Evolutionary conservation across 2,329 filamentous ascomycete species (phyloP).

Genomic region (Claviceps monticola): DNA sequence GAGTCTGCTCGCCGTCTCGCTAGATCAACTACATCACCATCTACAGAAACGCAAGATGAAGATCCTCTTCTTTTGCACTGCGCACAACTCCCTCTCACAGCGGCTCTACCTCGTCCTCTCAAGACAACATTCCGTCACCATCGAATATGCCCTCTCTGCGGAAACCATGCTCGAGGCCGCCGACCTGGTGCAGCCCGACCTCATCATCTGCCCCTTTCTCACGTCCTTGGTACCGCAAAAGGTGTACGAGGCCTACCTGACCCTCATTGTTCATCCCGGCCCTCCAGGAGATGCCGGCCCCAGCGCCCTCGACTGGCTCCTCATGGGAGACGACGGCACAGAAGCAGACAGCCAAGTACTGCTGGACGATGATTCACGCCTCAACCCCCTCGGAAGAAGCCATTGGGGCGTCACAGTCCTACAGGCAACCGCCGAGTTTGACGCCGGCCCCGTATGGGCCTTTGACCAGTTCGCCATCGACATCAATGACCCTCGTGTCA

Average conservation of each 20-base stretch:
- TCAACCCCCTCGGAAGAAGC: conserved; percentile 18
- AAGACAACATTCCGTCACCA: conserved; percentile 21
- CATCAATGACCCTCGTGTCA: conserved; percentile 24
- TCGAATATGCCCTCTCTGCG: conserved; percentile 24
- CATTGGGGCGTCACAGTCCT: conserved; percentile 28
- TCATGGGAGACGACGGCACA: conserved; percentile 27
- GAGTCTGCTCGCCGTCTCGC: too few relatives aligned
- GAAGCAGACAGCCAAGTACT: conserved; percentile 17
- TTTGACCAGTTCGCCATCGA: conserved; percentile 27
- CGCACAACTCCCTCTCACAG: conserved; percentile 30
- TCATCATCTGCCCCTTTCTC: conserved; percentile 29
- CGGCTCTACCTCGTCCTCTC: conserved; percentile 22
- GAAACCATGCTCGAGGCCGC: conserved; percentile 24
- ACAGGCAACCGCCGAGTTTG: conserved; percentile 26
- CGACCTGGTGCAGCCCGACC: conserved; percentile 20
- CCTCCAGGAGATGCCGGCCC: conserved; percentile 28
- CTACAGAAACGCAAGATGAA: conserved; percentile 12
- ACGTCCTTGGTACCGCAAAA: conserved; percentile 22
- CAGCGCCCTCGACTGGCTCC: conserved; percentile 27
- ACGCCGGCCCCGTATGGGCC: conserved; percentile 29
- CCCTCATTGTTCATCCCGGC: conserved; percentile 27
- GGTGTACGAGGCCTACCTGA: conserved; percentile 23
- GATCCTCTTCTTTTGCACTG: conserved; percentile 30
- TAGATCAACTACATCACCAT: too few relatives aligned
- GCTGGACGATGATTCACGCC: conserved; percentile 13